Conservation (phyloP, 176 grass and related monocot genomes). For the Oryza punctata region DNA sequence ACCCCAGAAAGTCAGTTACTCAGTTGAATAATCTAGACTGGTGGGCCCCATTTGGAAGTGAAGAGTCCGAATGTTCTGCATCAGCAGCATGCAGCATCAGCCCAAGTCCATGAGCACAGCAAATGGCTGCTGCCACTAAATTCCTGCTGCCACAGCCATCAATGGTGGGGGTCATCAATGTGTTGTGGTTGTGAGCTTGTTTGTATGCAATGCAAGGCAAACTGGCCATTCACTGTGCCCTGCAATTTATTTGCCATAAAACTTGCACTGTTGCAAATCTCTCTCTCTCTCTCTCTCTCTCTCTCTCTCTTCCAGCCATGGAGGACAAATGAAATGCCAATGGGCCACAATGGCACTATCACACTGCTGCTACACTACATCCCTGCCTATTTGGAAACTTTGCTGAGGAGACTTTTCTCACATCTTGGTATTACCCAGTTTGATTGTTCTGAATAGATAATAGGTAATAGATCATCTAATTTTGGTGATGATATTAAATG, state of each 20-base stretch:
- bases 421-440: not conserved
- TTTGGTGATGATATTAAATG: too few relatives aligned
- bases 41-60: conserved; percentile 17
- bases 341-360: conserved; percentile 36
- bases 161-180: conserved; percentile 48
- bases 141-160: conserved; percentile 42
- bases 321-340: not conserved
- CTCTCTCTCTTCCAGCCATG: not conserved
- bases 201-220: conserved; percentile 36
- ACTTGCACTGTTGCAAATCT: not conserved
- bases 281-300: not conserved
- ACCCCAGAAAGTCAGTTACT: conserved; percentile 18
- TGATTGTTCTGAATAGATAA: too few relatives aligned
- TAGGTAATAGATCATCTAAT: too few relatives aligned
- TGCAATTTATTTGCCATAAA: conserved; percentile 62
- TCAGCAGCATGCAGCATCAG: conserved; percentile 21
- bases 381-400: conserved; percentile 30
- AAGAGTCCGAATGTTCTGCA: conserved; percentile 32
- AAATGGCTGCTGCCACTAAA: conserved; percentile 50
- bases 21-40: conserved; percentile 3
- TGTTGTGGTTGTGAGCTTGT: conserved; percentile 20
- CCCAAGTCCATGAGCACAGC: conserved; percentile 45
- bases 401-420: conserved; percentile 11
- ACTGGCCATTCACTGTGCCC: conserved; percentile 60
- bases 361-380: not conserved